Evolutionary conservation across 371 early-diverging fungal species (phyloP), one percentile per base, ranked within the genome.

Genomic region (Mortierella sp.): DNA sequence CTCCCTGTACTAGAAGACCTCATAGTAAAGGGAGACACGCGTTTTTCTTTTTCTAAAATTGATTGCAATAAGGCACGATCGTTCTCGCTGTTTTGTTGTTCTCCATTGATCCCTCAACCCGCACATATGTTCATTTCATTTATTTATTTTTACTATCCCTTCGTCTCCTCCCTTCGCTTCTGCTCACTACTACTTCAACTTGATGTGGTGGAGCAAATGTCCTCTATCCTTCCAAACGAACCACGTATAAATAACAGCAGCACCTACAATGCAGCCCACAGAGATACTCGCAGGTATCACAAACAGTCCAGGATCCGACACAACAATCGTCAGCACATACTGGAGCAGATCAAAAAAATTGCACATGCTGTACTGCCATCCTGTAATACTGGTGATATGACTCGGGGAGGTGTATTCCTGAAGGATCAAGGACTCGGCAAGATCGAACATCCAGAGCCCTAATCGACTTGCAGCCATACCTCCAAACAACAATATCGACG

Each of bases 371-470:
- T 78, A 78, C 46, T 82, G 82, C 82, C 82, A 82, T 0, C 82
- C 82, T 0, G 69, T 51, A n/a, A 82, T 78, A 50, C 82, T 76
- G 3, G 82, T 82, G 57, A 82, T 75, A 40, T 82, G 78, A 13
- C 10, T 57, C 0, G 78, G 9, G 24, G 74, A 51, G 0, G 82
- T 82, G 69, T 78, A 78, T 16, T 82, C 82, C 26, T 82, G 82
- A 0, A 78, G 57, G 44, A 82, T 78, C 59, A 82, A 34, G 11
- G 31, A 72, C 34, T 74, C 82, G 1, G 82, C 40, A 69, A 78
- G 69, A n/a, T 82, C 82, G 59, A 82, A 82, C 53, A 82, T 75
- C 82, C 82, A 82, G 0, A 82, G 70, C 0, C 82, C 82, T 0
- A 82, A 59, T 13, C 82, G 82, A 75, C 78, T 82, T 13, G 69